These are phyloP conservation scores for Oenanthe javanica DNA, from an alignment of 140 eudicot species.

Conservation along the genomic window DNA sequence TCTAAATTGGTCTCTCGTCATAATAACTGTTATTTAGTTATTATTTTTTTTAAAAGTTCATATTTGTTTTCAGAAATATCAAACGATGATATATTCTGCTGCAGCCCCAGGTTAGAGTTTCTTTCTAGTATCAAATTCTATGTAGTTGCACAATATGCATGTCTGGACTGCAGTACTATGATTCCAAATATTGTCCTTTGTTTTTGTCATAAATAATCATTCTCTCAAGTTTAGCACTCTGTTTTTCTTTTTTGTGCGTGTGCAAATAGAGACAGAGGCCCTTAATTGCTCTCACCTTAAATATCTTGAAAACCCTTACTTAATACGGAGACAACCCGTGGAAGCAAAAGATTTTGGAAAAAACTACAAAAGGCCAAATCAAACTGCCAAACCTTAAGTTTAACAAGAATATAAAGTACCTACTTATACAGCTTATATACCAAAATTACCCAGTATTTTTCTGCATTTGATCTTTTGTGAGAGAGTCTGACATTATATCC, in stretches of 20 bases:
- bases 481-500: too few relatives aligned
- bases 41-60: not conserved
- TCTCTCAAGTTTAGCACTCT: not conserved
- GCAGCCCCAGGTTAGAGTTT: slow-evolving; percentile 35
- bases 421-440: too few relatives aligned
- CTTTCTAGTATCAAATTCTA: not conserved
- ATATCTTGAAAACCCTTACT: not conserved
- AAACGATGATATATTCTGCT: slow-evolving; percentile 26
- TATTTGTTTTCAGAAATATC: slow-evolving; percentile 38
- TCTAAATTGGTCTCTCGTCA: not conserved
- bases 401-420: too few relatives aligned
- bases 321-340: not conserved
- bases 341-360: not conserved
- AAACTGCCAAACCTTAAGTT: not conserved
- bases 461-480: too few relatives aligned
- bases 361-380: not conserved
- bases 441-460: too few relatives aligned
- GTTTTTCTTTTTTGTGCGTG: not conserved
- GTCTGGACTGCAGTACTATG: not conserved
- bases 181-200: not conserved
- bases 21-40: not conserved
- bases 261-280: not conserved
- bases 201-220: not conserved
- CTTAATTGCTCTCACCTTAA: not conserved
- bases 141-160: not conserved